Percentiles rank a stretch among this genome's conserved stretches.
These are phyloP conservation scores for Nigrospora sphaerica DNA, from an alignment of 2,329 filamentous ascomycete species.

Conservation along the genomic window DNA sequence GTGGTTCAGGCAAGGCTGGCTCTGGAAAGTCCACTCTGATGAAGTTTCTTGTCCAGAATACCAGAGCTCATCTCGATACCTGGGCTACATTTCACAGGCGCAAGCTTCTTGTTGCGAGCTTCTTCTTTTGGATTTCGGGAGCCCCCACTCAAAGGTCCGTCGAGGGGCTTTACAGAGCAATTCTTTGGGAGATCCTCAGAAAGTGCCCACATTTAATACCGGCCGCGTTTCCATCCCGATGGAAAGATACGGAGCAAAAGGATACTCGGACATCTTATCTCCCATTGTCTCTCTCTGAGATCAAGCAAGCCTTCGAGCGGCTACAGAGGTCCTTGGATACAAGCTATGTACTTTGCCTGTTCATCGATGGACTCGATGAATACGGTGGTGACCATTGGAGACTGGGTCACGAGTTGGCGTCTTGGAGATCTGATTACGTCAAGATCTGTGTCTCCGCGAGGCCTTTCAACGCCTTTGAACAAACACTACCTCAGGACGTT, in stretches of 20 bases:
- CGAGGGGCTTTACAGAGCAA: not conserved
- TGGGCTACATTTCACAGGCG: not conserved
- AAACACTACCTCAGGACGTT: not conserved
- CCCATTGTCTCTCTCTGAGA: not conserved
- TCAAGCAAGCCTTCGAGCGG: not conserved
- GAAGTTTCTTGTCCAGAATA: not conserved
- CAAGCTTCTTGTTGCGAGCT: not conserved
- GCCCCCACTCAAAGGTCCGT: not conserved
- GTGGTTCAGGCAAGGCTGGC: not conserved
- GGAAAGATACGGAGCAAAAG: not conserved
- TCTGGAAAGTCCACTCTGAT: not conserved
- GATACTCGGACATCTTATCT: not conserved
- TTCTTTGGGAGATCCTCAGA: not conserved
- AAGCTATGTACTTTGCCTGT: not conserved
- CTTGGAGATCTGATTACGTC: not conserved
- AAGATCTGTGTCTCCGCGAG: not conserved
- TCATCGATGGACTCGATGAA: not conserved
- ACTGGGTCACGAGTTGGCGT: not conserved
- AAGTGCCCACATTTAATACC: not conserved
- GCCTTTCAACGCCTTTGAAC: not conserved
- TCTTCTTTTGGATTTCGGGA: not conserved
- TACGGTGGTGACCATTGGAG: not conserved
- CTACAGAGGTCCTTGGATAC: not conserved
- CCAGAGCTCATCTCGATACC: not conserved
- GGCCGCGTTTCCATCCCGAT: not conserved